Percentiles rank a stretch among this genome's conserved stretches.
These are phyloP conservation scores for Aegilops bicornis DNA, from an alignment of 176 grass and related monocot genomes.

Conservation along the genomic window DNA sequence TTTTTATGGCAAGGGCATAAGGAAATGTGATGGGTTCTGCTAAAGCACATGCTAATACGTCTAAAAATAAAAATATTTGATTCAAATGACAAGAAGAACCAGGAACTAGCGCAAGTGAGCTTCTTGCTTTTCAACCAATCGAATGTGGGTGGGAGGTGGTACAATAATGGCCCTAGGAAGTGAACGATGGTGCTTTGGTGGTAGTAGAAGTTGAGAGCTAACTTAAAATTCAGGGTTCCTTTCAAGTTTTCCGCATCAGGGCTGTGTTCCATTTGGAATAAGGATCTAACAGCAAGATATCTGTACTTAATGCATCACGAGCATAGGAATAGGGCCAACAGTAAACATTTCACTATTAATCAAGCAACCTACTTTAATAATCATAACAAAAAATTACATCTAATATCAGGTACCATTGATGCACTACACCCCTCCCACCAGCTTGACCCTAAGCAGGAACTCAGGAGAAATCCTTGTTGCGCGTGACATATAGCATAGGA, in stretches of 20 bases:
- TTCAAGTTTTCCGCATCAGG: background rate
- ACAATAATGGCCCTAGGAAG: background rate
- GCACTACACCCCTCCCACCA: background rate
- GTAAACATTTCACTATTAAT: background rate
- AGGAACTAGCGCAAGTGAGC: background rate
- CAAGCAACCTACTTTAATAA: background rate
- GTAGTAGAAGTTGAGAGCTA: background rate
- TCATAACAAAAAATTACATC: background rate
- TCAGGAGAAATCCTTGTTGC: too few species aligned
- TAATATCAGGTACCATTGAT: background rate
- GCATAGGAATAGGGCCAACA: background rate
- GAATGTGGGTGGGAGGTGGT: background rate
- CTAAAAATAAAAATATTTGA: background rate
- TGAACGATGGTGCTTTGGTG: background rate
- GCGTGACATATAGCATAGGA: too few species aligned
- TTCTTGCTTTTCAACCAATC: background rate
- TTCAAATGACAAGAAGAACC: background rate
- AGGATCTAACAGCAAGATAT: background rate
- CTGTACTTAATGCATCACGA: background rate
- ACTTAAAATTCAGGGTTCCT: background rate
- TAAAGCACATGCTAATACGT: background rate
- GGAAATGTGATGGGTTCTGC: background rate
- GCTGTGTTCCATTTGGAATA: background rate
- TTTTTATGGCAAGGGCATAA: background rate
- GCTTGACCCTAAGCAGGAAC: background rate